Evolutionary conservation across 176 grass and related monocot genomes (phyloP).

Genomic region (Raddia guianensis): DNA sequence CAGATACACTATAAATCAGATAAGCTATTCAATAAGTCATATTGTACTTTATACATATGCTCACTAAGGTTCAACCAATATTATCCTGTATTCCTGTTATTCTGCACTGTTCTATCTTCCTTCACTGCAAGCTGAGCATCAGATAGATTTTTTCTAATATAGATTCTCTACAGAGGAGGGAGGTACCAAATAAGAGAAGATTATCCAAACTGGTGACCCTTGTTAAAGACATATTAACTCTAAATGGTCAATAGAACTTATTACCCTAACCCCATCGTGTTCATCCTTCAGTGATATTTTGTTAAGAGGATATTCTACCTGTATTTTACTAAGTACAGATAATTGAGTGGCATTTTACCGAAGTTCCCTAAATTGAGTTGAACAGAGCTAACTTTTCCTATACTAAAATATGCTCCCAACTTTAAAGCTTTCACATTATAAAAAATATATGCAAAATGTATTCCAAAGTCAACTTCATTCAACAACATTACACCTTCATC

Average conservation of each 20-base stretch:
- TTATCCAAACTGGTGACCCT: not conserved
- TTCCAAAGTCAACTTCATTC: not conserved
- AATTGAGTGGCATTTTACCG: not conserved
- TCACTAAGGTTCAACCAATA: no score
- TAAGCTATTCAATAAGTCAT: not conserved
- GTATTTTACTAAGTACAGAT: not conserved
- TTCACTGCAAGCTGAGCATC: not conserved
- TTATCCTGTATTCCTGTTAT: no score
- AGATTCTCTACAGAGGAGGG: not conserved
- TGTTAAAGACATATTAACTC: no score
- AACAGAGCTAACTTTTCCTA: not conserved
- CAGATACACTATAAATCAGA: constrained; percentile 4
- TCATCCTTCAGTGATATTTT: not conserved
- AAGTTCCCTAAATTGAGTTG: not conserved
- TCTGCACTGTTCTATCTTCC: no score
- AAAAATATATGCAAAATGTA: not conserved
- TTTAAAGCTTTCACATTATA: not conserved
- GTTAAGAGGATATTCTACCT: not conserved
- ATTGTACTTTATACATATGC: no score
- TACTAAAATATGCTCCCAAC: not conserved
- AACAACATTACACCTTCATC: constrained; percentile 8
- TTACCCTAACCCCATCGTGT: not conserved
- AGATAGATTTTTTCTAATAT: not conserved
- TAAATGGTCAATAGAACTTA: not conserved
- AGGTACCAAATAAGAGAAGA: not conserved